Evolutionary conservation across 2,329 filamentous ascomycete genomes (phyloP), one percentile per base, ranked within the genome.

Genomic region (Aspergillus hortae): DNA sequence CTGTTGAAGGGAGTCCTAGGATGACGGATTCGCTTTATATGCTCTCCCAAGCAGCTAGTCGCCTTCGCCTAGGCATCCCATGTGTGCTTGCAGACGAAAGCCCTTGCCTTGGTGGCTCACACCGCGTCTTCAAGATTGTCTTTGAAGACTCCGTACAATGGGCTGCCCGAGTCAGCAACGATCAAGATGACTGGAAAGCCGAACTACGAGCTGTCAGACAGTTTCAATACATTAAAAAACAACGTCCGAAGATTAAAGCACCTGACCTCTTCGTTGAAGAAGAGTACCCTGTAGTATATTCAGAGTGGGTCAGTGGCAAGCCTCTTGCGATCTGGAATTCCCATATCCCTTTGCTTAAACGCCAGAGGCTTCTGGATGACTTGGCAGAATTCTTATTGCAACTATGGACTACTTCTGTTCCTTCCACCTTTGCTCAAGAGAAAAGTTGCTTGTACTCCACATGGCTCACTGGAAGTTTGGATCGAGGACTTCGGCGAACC

Each of bases 391-490:
- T 54, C 23, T 23, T 55, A 10, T 32, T 55, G 43, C 49, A 57
- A 43, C 35, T 57, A 40, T 55, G 45, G 55, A 52, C 49, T 42
- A 52, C 45, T n/a, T 38, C 49, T 12, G 25, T 21, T 19, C 53
- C 46, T 19, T 10, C 40, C 6, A 17, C 2, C 30, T 27, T 51
- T 36, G 6, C 10, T 9, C 33, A 15, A 44, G 47, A 19, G n/a
- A 14, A 50, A 47, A 42, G 12, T 19, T 21, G 10, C 12, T 35
- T 21, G 2, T 57, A 57, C 44, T 57, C 55, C 6, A 9, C 4
- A 2, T 59, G 55, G 57, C 48, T 59, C 7, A 51, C 46, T 2
- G n/a, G 52, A 15, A 56, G 49, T 11, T 36, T 59, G 2, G 55
- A 59, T 36, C 48, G 53, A 46, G 52, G 49, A 25, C 51, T 60